A percentile compares a stretch with the other conserved stretches of the same genome.
Evolutionary conservation across 306 rosid species (phyloP).

Genomic region (apple (Malus domestica)): DNA sequence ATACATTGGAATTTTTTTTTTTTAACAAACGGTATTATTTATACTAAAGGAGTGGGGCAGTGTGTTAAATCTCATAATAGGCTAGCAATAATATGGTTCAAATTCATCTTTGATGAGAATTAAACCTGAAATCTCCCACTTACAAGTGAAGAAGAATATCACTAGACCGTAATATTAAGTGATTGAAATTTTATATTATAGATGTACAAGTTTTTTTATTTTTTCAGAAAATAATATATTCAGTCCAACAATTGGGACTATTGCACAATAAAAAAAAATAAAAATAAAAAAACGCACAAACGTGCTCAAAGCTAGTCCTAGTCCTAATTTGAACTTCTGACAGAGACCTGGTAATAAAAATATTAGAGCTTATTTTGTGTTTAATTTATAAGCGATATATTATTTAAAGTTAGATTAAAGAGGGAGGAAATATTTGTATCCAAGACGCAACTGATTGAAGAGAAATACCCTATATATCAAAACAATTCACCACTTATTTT

Average conservation of each 20-base stretch:
- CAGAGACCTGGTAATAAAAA: neutral
- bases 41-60: rapidly evolving
- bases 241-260: neutral
- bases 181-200: neutral
- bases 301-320: neutral
- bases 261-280: neutral
- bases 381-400: too few relatives aligned
- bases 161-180: too few relatives aligned
- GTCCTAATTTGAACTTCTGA: neutral
- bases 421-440: too few relatives aligned
- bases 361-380: neutral
- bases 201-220: neutral
- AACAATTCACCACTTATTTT: too few relatives aligned
- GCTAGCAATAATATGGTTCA: too few relatives aligned
- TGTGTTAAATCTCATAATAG: too few relatives aligned
- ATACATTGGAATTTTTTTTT: neutral
- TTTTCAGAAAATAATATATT: neutral
- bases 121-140: too few relatives aligned
- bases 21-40: too few relatives aligned
- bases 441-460: neutral
- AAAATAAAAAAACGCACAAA: neutral
- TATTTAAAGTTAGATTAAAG: neutral
- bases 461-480: neutral
- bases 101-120: too few relatives aligned
- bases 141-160: too few relatives aligned